These are phyloP conservation scores for Aspergillus quadricinctus DNA, from an alignment of 2,329 filamentous ascomycete species.

Conservation along the genomic window DNA sequence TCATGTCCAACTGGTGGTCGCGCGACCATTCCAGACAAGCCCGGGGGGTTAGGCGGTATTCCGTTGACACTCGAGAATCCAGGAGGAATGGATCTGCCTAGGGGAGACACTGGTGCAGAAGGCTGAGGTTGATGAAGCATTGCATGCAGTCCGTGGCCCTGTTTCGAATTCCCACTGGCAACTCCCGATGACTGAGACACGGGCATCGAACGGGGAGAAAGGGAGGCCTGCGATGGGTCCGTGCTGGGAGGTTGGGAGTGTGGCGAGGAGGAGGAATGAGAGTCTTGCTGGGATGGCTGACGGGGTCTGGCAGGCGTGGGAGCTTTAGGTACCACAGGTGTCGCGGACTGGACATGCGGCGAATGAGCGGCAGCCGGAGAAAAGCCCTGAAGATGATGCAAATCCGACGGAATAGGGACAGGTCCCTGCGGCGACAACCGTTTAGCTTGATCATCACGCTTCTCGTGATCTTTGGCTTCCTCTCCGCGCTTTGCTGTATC, in stretches of 20 bases:
- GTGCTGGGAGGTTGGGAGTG: constrained; percentile 44
- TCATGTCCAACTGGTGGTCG: constrained; percentile 49
- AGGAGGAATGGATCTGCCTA: constrained; percentile 55
- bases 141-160: constrained; percentile 50
- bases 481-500: constrained; percentile 47
- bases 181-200: constrained; percentile 63
- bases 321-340: constrained; percentile 76
- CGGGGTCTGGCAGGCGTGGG: constrained; percentile 73
- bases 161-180: constrained; percentile 60
- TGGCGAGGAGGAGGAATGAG: constrained; percentile 63
- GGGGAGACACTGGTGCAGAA: constrained; percentile 60
- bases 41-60: constrained; percentile 52
- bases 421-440: constrained; percentile 58
- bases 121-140: constrained; percentile 56
- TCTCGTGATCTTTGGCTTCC: constrained; percentile 40
- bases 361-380: constrained; percentile 57
- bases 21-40: constrained; percentile 51
- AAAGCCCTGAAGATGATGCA: constrained; percentile 50
- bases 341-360: constrained; percentile 73
- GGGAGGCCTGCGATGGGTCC: constrained; percentile 61
- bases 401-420: constrained; percentile 50
- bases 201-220: constrained; percentile 57
- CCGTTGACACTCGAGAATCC: constrained; percentile 49
- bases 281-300: constrained; percentile 74
- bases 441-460: constrained; percentile 38